phyloP scores from a whole-genome alignment of 345 rosid genomes.

The Geranium brycei region DNA sequence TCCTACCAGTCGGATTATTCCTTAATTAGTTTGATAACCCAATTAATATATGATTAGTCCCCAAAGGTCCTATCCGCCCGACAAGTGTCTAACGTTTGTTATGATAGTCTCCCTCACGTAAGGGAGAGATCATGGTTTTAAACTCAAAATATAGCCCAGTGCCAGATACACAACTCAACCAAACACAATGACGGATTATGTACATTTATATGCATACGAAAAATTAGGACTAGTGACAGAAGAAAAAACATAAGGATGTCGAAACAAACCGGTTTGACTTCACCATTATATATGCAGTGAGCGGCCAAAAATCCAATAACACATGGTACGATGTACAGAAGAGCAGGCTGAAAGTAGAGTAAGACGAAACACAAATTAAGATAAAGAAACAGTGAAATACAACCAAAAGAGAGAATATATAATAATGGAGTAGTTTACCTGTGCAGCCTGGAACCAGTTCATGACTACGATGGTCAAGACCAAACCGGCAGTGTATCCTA shows the following conservation, averaged over 20 bases:
- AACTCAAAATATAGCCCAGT: too few relatives aligned
- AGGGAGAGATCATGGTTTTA: too few relatives aligned
- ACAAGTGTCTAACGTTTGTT: too few relatives aligned
- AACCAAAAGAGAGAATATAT: background rate
- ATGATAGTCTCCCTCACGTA: too few relatives aligned
- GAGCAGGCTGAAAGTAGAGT: slow-evolving; percentile 63
- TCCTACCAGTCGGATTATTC: too few relatives aligned
- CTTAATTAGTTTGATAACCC: too few relatives aligned
- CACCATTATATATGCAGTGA: slow-evolving; percentile 88
- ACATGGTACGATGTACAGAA: slow-evolving; percentile 86
- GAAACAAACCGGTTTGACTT: slow-evolving; percentile 76
- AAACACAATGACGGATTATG: too few relatives aligned
- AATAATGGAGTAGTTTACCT: slow-evolving; percentile 27
- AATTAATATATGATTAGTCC: too few relatives aligned
- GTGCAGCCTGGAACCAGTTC: slow-evolving; percentile 99
- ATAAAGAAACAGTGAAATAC: background rate
- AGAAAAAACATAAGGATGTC: background rate
- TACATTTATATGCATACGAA: too few relatives aligned
- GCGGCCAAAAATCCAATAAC: slow-evolving; percentile 84
- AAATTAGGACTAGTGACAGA: too few relatives aligned
- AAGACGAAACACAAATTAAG: background rate
- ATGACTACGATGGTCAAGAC: slow-evolving; percentile 81
- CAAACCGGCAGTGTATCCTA: slow-evolving; percentile 66
- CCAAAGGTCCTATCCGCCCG: too few relatives aligned
- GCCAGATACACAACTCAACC: too few relatives aligned